Evolutionary conservation across 371 early-diverging fungal genomes (phyloP), one percentile per base, ranked within the genome.

Genomic region (Rhizopus sp.): DNA sequence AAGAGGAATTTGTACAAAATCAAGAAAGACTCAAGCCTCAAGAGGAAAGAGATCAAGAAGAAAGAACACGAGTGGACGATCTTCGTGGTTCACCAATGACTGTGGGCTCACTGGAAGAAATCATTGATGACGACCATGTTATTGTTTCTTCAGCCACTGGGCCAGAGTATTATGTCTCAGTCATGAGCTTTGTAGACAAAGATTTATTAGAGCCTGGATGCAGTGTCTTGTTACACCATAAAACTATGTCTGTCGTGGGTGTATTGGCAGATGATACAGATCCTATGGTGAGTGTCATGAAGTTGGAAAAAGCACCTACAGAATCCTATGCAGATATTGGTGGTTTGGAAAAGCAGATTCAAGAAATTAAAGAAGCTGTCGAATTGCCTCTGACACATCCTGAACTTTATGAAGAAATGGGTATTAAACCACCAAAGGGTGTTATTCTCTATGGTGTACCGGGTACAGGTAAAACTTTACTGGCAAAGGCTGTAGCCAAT

Each of bases 401-500:
- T 5, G 99, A 99, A 82, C 75, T 99, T 51, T 99, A 97, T 73
- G 97, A 99, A 78, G 97, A 99, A 72, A 98, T 99, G 95, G 99
- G 99, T 63, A 99, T 99, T 61, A 93, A 93, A 63, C 99, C 99
- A 33, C 99, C 99, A 15, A 99, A 99, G 80, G 99, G 99, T 57
- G 99, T 99, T 23, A 97, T 99, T 71, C 77, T 99, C 31, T 99
- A 99, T 72, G 99, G 99, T 66, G 90, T 91, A 0, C 99, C 99
- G 4, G 99, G 99, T 62, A 99, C 99, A 6, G 99, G 97, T 68
- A 99, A 99, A 75, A 99, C 99, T 0, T 78, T 99, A 37, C 81
- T 99, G 10, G 99, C 99, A 17, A 99, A 99, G 77, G 99, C 99
- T 15, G 99, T 99, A 1, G 99, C 99, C 33, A 99, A 99, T 75